Percentiles rank a stretch among this genome's conserved stretches.
phyloP scores from a whole-genome alignment of 2,329 filamentous ascomycete species.

The Calonectria leucothoes region DNA sequence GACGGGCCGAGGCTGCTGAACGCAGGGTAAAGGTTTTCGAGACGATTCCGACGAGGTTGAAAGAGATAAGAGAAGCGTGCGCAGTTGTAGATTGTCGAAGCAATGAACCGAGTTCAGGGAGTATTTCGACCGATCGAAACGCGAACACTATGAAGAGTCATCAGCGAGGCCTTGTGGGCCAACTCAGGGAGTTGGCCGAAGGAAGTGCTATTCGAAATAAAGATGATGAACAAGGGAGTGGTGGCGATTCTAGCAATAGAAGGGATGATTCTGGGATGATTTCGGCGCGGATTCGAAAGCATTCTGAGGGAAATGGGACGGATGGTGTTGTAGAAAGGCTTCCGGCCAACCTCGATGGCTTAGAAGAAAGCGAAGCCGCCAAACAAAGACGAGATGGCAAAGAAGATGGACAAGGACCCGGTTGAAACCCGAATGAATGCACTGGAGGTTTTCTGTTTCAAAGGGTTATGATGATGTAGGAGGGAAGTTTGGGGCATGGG shows the following conservation, averaged over 20 bases:
- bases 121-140: background rate
- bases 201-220: background rate
- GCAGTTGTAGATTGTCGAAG: conserved; percentile 4
- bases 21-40: conserved; percentile 61
- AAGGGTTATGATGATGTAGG: conserved; percentile 27
- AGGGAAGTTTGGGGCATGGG: background rate
- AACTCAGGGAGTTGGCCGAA: conserved; percentile 8
- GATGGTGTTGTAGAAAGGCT: conserved; percentile 26
- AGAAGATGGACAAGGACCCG: conserved; percentile 28
- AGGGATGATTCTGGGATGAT: conserved; percentile 42
- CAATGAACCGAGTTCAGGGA: background rate
- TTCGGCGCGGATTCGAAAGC: conserved; percentile 42
- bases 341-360: background rate
- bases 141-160: background rate
- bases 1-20: conserved; percentile 67
- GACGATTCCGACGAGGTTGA: conserved; percentile 51
- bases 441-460: conserved; percentile 44
- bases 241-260: conserved; percentile 36
- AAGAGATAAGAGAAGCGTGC: conserved; percentile 43
- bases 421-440: conserved; percentile 48
- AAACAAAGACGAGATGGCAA: background rate
- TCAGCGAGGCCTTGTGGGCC: background rate
- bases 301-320: conserved; percentile 32
- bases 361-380: background rate
- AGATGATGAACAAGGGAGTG: background rate